Evolutionary conservation across 2,329 filamentous ascomycete genomes (phyloP).

Genomic region (Paracoccidioides brasiliensis): DNA sequence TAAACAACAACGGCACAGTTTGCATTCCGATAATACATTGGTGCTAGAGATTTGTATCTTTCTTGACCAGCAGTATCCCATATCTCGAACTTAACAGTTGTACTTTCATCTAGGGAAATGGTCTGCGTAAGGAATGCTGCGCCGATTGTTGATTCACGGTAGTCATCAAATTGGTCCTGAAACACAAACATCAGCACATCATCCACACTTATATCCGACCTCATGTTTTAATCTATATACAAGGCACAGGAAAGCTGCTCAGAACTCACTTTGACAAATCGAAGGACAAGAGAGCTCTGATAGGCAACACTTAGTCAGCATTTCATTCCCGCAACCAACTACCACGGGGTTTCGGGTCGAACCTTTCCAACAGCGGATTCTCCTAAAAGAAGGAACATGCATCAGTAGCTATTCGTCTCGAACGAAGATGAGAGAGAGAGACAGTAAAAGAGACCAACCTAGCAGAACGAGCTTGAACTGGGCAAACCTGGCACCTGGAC

Average conservation of each 20-base stretch:
- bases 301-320: constrained; percentile 17
- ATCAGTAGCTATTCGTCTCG: constrained; percentile 15
- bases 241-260: background rate
- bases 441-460: constrained; percentile 45
- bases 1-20: constrained; percentile 99
- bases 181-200: background rate
- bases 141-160: constrained; percentile 95
- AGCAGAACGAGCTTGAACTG: constrained; percentile 98
- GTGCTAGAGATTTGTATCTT: constrained; percentile 94
- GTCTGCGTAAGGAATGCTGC: constrained; percentile 98
- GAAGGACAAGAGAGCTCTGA: constrained; percentile 90
- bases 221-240: background rate
- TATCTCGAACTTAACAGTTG: constrained; percentile 99
- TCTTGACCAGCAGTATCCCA: constrained; percentile 99
- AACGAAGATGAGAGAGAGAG: constrained; percentile 19
- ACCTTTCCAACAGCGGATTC: constrained; percentile 99
- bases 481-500: constrained; percentile 68
- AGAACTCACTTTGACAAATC: constrained; percentile 84
- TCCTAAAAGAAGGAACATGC: constrained; percentile 41
- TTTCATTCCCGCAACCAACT: background rate
- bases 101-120: constrained; percentile 93
- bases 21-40: constrained; percentile 99
- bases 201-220: background rate
- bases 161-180: constrained; percentile 97
- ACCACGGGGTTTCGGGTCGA: constrained; percentile 9